Evolutionary conservation across 2,329 filamentous ascomycete genomes (phyloP), one percentile per base, ranked within the genome.

Genomic region (Thielaviopsis euricoi): DNA sequence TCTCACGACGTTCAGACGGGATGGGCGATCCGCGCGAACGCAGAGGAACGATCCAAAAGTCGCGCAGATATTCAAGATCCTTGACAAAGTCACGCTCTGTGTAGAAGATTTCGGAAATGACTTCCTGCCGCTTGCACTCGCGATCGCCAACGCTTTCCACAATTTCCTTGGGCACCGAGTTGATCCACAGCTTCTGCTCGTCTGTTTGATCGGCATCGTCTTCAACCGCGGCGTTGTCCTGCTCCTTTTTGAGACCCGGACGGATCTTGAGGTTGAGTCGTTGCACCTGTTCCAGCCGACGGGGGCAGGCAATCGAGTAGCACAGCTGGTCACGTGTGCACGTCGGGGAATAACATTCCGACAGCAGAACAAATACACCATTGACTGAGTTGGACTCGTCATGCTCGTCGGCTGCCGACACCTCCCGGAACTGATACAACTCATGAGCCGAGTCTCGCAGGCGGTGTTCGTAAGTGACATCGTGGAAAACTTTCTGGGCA

Each of bases 171-270:
- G 90, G 88, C 40, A 98, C 93, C 15, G 90, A 95, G 69, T 97
- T 97, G 71, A 98, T 98, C 93, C 93, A 98, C 43, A 98, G 79
- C 71, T 97, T 97, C 73, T 97, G 93, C 69, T 97, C 90, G 66
- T 96, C 89, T 33, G 86, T 88, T 65, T 93, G 85, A 60, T 90
- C 86, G 49, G 70, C 75, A 62, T 93, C 88, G 64, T 94, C 89
- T 66, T 95, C 90, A 66, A 93, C 67, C 76, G 78, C 68, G 43
- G 73, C 73, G 15, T 75, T 72, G 22, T 75, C 74, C 52, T 78
- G 76, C 54, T 80, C 76, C 63, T 79, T 79, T 69, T 87, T 88
- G 64, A 98, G 75, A 60, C 90, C 90, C 29, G 89, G 89, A 64
- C 91, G 88, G 62, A 90, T 87, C 72, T 95, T 95, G 69, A 97